These are phyloP conservation scores for Neofusicoccum umdonicola DNA, from an alignment of 2,329 filamentous ascomycete genomes.

Conservation along the genomic window DNA sequence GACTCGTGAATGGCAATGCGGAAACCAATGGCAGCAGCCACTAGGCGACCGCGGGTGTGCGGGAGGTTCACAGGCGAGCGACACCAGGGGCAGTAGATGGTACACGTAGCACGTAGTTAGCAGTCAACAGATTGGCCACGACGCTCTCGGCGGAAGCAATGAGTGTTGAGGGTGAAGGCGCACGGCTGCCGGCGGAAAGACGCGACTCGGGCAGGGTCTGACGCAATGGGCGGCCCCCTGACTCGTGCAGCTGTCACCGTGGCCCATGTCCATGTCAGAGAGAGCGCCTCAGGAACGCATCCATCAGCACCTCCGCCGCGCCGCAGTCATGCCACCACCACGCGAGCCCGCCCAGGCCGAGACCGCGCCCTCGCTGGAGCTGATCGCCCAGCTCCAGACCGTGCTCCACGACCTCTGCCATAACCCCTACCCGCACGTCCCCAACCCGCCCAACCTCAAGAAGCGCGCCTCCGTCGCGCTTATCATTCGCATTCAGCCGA, in stretches of 20 bases:
- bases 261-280: not conserved
- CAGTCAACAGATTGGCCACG: not conserved
- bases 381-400: slow-evolving; percentile 41
- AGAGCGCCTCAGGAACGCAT: not conserved
- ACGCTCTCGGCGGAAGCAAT: no score
- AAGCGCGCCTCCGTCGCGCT: slow-evolving; percentile 66
- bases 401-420: slow-evolving; percentile 43
- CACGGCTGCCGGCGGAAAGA: not conserved
- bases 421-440: slow-evolving; percentile 49
- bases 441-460: slow-evolving; percentile 49
- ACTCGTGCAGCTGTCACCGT: not conserved
- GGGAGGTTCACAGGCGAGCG: no score
- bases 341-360: slow-evolving; percentile 8
- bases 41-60: no score
- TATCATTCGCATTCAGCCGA: slow-evolving; percentile 61
- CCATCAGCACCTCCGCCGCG: not conserved
- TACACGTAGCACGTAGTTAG: not conserved
- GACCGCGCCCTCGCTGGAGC: slow-evolving; percentile 20
- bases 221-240: not conserved
- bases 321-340: slow-evolving; percentile 8
- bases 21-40: not conserved
- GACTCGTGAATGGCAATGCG: slow-evolving; percentile 7
- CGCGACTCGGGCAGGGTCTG: not conserved
- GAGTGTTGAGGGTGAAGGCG: not conserved
- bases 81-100: no score